Evolutionary conservation across 2,329 filamentous ascomycete genomes (phyloP).

Genomic region (Fusarium poae): DNA sequence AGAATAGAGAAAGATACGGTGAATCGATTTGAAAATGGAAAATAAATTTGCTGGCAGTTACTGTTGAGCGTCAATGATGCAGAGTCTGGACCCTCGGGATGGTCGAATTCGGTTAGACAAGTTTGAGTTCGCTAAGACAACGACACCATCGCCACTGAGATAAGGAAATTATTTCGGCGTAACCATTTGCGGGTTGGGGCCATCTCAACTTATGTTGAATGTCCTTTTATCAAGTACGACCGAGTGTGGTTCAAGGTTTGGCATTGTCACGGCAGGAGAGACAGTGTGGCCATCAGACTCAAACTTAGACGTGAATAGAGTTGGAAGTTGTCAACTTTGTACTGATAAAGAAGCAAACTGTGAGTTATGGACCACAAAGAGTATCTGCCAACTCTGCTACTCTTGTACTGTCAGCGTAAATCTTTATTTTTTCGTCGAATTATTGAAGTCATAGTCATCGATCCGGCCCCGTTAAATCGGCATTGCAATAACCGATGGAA

Average conservation of each 20-base stretch:
- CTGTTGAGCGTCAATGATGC: slow-evolving; percentile 29
- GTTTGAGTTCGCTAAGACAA: slow-evolving; percentile 38
- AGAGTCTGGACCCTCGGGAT: slow-evolving; percentile 23
- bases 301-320: neutral
- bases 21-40: slow-evolving; percentile 15
- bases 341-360: neutral
- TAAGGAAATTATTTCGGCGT: slow-evolving; percentile 32
- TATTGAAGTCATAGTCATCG: neutral
- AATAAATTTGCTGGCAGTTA: slow-evolving; percentile 18
- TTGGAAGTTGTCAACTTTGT: neutral
- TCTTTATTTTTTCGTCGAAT: neutral
- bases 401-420: neutral
- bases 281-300: neutral
- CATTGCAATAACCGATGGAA: slow-evolving; percentile 29
- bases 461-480: slow-evolving; percentile 20
- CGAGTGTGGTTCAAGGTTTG: slow-evolving; percentile 3
- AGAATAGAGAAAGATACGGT: neutral
- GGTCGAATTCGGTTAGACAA: slow-evolving; percentile 40
- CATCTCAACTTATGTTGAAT: slow-evolving; percentile 2
- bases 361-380: neutral
- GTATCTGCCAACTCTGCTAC: neutral
- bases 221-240: slow-evolving; percentile 19
- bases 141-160: slow-evolving; percentile 29
- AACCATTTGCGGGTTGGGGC: slow-evolving; percentile 42
- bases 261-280: neutral